Evolutionary conservation across 345 rosid species (phyloP).

Genomic region (Diplotaxis tenuifolia): DNA sequence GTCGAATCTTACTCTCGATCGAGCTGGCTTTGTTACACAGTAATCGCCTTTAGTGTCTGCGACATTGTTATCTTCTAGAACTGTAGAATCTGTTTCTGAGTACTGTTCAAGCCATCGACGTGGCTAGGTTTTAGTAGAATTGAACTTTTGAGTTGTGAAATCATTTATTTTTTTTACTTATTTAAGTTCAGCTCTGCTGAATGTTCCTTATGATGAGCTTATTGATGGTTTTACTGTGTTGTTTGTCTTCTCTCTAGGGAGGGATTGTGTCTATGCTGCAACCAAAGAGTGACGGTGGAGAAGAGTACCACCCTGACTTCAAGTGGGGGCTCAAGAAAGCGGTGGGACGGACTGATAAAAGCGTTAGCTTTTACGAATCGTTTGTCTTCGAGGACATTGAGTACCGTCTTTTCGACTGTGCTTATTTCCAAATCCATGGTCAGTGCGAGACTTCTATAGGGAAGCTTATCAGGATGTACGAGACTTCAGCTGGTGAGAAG

Average conservation of each 20-base stretch:
- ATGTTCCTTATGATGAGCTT: too few relatives aligned
- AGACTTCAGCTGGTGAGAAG: conserved; percentile 43
- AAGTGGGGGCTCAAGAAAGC: conserved; percentile 44
- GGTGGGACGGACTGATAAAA: conserved; percentile 23
- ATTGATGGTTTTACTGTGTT: neutral
- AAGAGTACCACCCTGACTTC: conserved; percentile 10
- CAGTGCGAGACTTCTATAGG: conserved; percentile 46
- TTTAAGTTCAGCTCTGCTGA: neutral
- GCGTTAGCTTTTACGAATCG: conserved; percentile 41
- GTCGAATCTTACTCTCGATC: conserved; percentile 3
- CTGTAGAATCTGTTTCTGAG: neutral
- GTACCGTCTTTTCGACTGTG: conserved; percentile 50
- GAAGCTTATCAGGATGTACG: conserved; percentile 48
- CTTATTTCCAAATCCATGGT: conserved; percentile 16
- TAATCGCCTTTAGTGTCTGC: neutral
- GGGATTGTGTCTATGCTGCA: conserved; percentile 30
- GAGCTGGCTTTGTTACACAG: neutral
- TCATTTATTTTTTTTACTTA: neutral
- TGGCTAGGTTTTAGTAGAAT: conserved; percentile 5
- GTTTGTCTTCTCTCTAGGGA: too few relatives aligned
- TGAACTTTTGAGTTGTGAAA: neutral
- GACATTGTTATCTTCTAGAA: neutral
- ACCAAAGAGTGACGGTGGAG: neutral
- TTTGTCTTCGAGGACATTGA: conserved; percentile 41
- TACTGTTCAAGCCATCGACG: neutral